phyloP scores from a whole-genome alignment of 805 yeast genomes.

The Cyberlindnera xishuangbannaensis region DNA sequence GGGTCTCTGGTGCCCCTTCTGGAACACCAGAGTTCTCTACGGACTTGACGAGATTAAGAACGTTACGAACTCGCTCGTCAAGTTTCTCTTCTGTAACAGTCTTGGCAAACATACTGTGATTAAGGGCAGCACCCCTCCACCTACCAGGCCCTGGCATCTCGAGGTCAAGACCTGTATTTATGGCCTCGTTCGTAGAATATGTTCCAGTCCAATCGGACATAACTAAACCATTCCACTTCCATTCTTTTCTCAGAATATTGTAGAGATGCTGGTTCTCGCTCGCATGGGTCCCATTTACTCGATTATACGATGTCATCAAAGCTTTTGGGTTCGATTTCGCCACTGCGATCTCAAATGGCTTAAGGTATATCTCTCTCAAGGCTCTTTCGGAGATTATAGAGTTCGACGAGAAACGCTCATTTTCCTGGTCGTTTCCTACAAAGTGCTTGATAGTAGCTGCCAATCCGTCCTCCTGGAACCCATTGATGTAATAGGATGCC shows the following conservation, averaged over 20 bases:
- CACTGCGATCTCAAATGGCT: conserved; percentile 56
- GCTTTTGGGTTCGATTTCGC: conserved; percentile 44
- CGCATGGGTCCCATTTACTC: conserved; percentile 52
- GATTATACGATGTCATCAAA: conserved; percentile 57
- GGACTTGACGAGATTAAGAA: conserved; percentile 42
- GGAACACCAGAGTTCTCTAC: conserved; percentile 38
- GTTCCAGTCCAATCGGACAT: conserved; percentile 66
- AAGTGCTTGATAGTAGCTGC: conserved; percentile 54
- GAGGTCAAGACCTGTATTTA: conserved; percentile 51
- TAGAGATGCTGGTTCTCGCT: conserved; percentile 38
- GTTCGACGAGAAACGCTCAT: conserved; percentile 42
- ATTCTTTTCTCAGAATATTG: conserved; percentile 44
- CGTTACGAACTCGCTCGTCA: conserved; percentile 43
- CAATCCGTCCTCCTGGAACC: conserved; percentile 44
- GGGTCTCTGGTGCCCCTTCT: conserved; percentile 32
- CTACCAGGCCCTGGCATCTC: conserved; percentile 62
- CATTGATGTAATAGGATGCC: conserved; percentile 43
- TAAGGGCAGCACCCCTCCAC: conserved; percentile 35
- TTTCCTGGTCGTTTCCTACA: conserved; percentile 56
- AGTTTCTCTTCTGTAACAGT: conserved; percentile 35
- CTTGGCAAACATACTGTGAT: conserved; percentile 31
- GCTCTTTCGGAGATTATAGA: conserved; percentile 51
- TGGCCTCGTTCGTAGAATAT: conserved; percentile 38
- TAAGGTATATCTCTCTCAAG: conserved; percentile 53
- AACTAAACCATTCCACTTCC: conserved; percentile 48